Evolutionary conservation across 768 basidiomycete genomes (phyloP), one percentile per base, ranked within the genome.

Genomic region (Clitopilus hobsonii): DNA sequence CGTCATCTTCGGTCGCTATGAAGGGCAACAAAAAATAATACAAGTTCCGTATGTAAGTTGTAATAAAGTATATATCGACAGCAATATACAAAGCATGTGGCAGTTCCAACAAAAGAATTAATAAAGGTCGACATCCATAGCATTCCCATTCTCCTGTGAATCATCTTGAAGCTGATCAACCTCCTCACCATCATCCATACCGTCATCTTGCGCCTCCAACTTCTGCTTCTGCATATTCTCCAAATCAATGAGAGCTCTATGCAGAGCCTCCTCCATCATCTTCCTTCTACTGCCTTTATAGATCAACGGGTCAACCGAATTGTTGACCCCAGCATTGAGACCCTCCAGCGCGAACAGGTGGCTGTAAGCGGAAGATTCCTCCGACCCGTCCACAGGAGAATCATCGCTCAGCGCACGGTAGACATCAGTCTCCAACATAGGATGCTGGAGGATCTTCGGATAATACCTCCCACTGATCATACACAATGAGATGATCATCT

Each of bases 381-480:
- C 70, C 5, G 67, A 60, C 4, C 32, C n/a, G 13, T 74, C 71
- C n/a, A 20, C 41, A 18, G 41, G 16, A 45, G 41, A 16, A 13
- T 51, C 29, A 26, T 51, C 30, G 29, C 65, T 55, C 38, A 80
- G 61, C 11, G 79, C 79, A 14, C 70, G 61, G 26, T 70, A 62
- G 2, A 88, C 62, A 20, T 60, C 61, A 3, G 70, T 66, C 11
- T 67, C 67, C 18, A 91, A 68, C 29, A 85, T 71, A 1, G 88
- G 88, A 62, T 91, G 88, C 20, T 72, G 63, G 22, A 91, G 75
- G 29, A 94, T 74, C 5, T 76, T 71, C 4, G 91, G 88, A 64
- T 94, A 94, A 66, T 94, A 94, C 54, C 92, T 77, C 27, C 92
- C 92, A 27, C 83, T 83, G 57, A 94, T 76, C 48, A 91, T 72